Base-by-base conservation (phyloP, 208 protist genomes). In the Porcisia hertigi region DNA sequence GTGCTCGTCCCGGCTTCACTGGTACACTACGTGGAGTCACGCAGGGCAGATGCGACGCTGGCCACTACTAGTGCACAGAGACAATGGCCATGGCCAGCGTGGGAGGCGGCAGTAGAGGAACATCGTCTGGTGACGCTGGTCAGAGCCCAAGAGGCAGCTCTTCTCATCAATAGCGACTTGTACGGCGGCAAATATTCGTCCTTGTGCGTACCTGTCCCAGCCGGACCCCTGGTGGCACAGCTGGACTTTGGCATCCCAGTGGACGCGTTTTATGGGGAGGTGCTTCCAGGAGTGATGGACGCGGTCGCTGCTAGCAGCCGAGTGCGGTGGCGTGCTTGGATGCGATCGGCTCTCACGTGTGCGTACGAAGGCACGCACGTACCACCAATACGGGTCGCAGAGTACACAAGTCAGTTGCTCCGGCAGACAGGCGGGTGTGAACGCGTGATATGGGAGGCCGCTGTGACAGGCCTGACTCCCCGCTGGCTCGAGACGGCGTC, bases 321-420 rank as follows among this genome's bases (percentile, higher is more conserved):
- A 14, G 80, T 81, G 41, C 74, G 64, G 18, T 93, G 89, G 86
- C 80, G 81, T 23, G 91, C 89, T 79, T 97, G 94, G 92, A 79
- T 97, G 88, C 88, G 94, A 3, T 89, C 86, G 1, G 82, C 90
- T 1, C 82, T 97, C 14, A 92, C 88, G 34, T 97, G 94, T 71
- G 83, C 81, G 20, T 97, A 90, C 69, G 94, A 97, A 76, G 94
- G 94, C 23, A 69, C 74, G 9, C 83, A 92, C 49, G 85, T 95
- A 4, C 88, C 91, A 14, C 80, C 89, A 2, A 89, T 94, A 36
- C 90, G 90, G 25, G 84, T 93, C 9, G 76, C 86, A 6, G 91
- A 96, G 73, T 81, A 77, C 63, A 84, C 89, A 36, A 88, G 88
- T 18, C 59, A 73, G 30, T 81, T 96, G 57, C 73, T 97, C 36